Evolutionary conservation across 345 rosid species (phyloP).

Genomic region (Salix purpurea): DNA sequence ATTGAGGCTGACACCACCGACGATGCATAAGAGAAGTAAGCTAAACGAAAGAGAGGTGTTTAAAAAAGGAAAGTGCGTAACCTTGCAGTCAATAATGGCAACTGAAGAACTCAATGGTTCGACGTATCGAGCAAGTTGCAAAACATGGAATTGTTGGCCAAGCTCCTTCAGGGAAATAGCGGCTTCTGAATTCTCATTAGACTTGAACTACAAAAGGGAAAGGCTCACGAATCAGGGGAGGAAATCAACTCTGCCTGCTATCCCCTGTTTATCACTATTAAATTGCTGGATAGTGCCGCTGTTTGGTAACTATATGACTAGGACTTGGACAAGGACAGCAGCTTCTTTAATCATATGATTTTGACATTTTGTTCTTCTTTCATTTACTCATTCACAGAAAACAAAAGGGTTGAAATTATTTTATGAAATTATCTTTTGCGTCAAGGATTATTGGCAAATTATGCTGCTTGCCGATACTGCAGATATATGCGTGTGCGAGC

Average conservation of each 20-base stretch:
- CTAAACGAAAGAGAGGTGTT: background rate
- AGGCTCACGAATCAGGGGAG: background rate
- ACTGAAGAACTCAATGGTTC: background rate
- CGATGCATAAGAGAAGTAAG: background rate
- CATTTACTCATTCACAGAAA: background rate
- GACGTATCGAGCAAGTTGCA: background rate
- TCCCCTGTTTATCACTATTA: background rate
- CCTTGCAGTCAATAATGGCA: slow-evolving; percentile 6
- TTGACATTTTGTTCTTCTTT: background rate
- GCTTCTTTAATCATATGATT: background rate
- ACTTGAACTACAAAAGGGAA: background rate
- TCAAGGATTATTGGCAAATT: background rate
- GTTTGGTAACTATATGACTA: background rate
- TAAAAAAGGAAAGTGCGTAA: background rate
- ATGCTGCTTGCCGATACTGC: too few relatives aligned
- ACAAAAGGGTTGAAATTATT: background rate
- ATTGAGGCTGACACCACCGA: slow-evolving; percentile 7
- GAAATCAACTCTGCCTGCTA: background rate
- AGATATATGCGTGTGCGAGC: background rate
- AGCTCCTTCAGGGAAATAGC: slow-evolving; percentile 9
- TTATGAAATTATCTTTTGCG: background rate
- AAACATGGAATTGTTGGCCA: background rate
- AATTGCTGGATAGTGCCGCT: background rate
- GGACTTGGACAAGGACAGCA: background rate
- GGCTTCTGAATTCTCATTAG: background rate